Conservation (phyloP, 805 yeast species). For the Pichia deserticola region DNA sequence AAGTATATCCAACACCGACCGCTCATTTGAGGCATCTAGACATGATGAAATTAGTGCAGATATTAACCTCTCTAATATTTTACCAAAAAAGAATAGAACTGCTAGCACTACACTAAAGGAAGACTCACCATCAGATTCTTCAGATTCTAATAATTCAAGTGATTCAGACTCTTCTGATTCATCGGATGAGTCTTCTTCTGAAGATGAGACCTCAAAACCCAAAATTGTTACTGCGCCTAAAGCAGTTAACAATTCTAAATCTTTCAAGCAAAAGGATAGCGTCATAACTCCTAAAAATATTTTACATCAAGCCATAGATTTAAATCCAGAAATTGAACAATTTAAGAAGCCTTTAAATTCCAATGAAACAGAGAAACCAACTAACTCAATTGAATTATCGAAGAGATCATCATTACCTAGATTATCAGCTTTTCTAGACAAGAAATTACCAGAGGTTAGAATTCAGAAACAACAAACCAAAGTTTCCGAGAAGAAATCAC, state of each 20-base stretch:
- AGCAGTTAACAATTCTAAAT: background rate
- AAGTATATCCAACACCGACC: background rate
- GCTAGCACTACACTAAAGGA: too few species aligned
- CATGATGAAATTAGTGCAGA: conserved; percentile 22
- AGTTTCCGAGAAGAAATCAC: background rate
- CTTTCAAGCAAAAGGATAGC: too few species aligned
- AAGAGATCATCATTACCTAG: conserved; percentile 31
- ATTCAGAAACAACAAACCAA: conserved; percentile 25
- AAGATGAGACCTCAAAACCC: conserved; percentile 24
- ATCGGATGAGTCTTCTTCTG: conserved; percentile 15
- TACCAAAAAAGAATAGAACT: conserved; percentile 10
- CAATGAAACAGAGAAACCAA: too few species aligned
- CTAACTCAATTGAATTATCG: background rate
- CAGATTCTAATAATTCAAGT: background rate
- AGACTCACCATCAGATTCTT: conserved; percentile 3
- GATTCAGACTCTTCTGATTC: background rate
- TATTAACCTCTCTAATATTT: conserved; percentile 17
- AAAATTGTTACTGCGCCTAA: conserved; percentile 42
- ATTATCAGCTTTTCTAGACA: conserved; percentile 49
- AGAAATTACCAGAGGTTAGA: conserved; percentile 63
- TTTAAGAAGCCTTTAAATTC: too few species aligned
- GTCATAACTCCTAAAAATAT: too few species aligned
- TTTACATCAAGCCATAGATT: too few species aligned
- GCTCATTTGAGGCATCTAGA: conserved; percentile 13
- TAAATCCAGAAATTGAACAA: too few species aligned